Evolutionary conservation across 2,329 filamentous ascomycete species (phyloP).

Genomic region (Arthrobotrys conoides): DNA sequence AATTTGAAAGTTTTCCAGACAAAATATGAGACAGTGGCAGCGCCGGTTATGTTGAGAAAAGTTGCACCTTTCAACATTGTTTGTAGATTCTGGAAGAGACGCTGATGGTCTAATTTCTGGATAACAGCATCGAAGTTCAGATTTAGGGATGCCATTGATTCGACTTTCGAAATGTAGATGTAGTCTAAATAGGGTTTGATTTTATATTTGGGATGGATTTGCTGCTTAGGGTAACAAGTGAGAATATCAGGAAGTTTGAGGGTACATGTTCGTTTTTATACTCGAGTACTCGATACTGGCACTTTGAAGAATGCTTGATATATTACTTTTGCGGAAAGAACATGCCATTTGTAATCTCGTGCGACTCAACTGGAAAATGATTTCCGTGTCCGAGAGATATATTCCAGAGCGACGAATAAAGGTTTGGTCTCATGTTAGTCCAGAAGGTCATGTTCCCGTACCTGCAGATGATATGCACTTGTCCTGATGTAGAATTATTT

Average conservation of each 20-base stretch:
- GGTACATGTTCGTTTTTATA: neutral
- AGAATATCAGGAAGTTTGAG: neutral
- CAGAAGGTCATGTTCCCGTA: neutral
- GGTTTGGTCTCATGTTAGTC: no score
- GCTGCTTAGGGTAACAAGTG: neutral
- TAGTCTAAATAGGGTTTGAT: neutral
- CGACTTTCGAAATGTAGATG: neutral
- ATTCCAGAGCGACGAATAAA: neutral
- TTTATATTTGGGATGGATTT: neutral
- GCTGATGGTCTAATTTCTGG: neutral
- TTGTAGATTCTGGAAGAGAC: neutral
- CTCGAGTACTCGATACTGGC: neutral
- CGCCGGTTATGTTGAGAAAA: conserved; percentile 26
- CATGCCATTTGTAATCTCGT: neutral
- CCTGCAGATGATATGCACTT: no score
- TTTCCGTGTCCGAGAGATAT: neutral
- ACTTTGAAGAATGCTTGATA: neutral
- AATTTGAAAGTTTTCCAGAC: conserved; percentile 35
- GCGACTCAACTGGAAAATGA: neutral
- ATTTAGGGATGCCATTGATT: neutral
- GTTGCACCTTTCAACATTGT: conserved; percentile 5
- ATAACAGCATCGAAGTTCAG: neutral
- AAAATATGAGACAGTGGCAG: conserved; percentile 38
- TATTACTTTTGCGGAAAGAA: neutral
- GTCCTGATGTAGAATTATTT: no score